Conservation (phyloP, 495 filamentous ascomycete species). For the Aspergillus mulundensis region DNA sequence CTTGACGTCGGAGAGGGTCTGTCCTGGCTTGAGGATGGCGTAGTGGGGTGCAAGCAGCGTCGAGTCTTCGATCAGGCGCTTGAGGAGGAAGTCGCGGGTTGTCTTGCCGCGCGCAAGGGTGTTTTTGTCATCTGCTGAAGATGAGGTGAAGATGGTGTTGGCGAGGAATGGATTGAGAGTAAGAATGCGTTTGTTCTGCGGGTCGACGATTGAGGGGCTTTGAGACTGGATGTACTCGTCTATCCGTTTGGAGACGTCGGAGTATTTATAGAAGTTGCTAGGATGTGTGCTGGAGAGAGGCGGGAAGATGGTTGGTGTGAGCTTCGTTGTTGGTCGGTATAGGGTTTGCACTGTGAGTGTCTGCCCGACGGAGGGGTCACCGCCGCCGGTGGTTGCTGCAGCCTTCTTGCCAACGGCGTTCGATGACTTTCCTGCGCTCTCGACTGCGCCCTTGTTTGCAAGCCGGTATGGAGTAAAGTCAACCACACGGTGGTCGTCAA, state of each 20-base stretch:
- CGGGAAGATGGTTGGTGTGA: constrained; percentile 53
- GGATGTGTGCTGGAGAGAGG: constrained; percentile 37
- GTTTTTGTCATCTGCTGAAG: constrained; percentile 51
- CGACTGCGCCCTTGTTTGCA: constrained; percentile 39
- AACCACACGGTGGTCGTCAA: constrained; percentile 49
- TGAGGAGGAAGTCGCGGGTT: constrained; percentile 59
- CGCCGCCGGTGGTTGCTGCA: constrained; percentile 30
- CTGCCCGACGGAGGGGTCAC: constrained; percentile 54
- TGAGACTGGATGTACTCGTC: constrained; percentile 49
- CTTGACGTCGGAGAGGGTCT: constrained; percentile 51
- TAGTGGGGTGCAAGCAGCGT: constrained; percentile 48
- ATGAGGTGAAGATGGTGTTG: constrained; percentile 53
- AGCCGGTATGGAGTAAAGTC: constrained; percentile 63
- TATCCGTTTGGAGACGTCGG: constrained; percentile 38
- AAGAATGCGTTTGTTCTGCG: constrained; percentile 60
- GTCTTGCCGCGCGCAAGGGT: constrained; percentile 54
- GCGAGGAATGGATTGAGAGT: constrained; percentile 60
- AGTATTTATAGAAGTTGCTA: constrained; percentile 51
- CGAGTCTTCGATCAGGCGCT: constrained; percentile 52
- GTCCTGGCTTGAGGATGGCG: constrained; percentile 52
- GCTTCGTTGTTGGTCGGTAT: constrained; percentile 53
- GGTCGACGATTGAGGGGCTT: constrained; percentile 50
- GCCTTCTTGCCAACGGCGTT: constrained; percentile 38
- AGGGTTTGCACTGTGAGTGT: constrained; percentile 51
- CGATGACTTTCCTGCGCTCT: constrained; percentile 29